Evolutionary conservation across 306 rosid genomes (phyloP), one percentile per base, ranked within the genome.

Genomic region (Cucurbita maxima): DNA sequence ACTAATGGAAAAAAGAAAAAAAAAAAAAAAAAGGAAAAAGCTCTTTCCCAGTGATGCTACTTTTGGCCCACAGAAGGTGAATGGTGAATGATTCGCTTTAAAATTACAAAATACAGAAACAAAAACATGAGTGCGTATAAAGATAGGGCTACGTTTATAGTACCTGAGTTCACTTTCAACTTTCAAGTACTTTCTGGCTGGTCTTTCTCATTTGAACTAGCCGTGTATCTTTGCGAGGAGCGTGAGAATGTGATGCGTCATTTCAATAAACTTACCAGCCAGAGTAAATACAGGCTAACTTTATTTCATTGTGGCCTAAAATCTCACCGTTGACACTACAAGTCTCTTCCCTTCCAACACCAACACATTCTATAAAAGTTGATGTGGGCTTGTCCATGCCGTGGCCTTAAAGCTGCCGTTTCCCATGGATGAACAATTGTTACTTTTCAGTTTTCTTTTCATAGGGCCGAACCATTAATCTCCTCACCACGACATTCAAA

Each of bases 361-460:
- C 10, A 63, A 63, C 71, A 40, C 71, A 43, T 63, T 63, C 71
- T 18, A 63, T 41, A 63, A 63, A 63, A 40, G 51, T n/a, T n/a
- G 71, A 16, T 63, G 52, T 5, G 71, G 52, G 40, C 53, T 19
- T 55, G 72, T 67, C 72, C 72, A 19, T 67, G 16, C 11, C 72
- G 53, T 67, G 22, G 72, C 12, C 40, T 44, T 67, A 67, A 67
- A 45, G 72, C 72, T 67, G 72, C 54, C 37, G 54, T 3, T 44
- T 67, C 55, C 72, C 20, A 43, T 64, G 19, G 36, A 64, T 44
- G 18, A 16, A 36, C n/a, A 19, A 16, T n/a, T 43, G 53, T 43
- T 43, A 64, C 72, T 64, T 67, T 67, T 63, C 71, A 63, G 53
- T 67, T 44, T 67, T 63, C 52, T 40, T 51, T 67, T 67, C 72